Base-by-base conservation (phyloP, 805 yeast genomes). In the Wickerhamiella lipophila region DNA sequence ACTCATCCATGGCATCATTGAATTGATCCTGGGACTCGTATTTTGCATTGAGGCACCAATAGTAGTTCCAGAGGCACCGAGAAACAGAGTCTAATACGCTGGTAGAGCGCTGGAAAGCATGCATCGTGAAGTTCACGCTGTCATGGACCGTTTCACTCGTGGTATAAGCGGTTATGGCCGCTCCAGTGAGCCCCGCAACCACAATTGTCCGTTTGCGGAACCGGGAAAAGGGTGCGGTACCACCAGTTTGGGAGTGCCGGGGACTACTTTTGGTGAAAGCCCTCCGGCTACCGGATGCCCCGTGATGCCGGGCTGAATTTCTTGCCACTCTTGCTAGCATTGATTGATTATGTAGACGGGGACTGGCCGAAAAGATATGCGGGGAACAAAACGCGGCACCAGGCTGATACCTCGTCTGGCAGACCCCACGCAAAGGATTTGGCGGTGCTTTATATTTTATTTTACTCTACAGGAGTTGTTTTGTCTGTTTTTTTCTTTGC, bases 31-130 rank as follows among this genome's bases (percentile, higher is more conserved):
- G 64, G 9, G 66, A 57, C 1, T 60, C 68, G 50, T 70, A 79
- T 5, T 66, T 63, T 15, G 57, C 61, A 16, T 68, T 70, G 22
- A 88, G 68, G 0, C 78, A 71, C 47, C 69, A 70, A 46, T 79
- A 71, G 64, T 92, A 92, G 29, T 79, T 68, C 52, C 71, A 69
- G 56, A 89, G 80, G 62, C 97, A 89, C 52, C 79, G 69, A 5
- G 73, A 11, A 1, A 55, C 46, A 5, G 59, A 55, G 11, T 50
- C 36, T 11, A 53, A 53, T 1, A 64, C 67, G 5, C 65, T 59
- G 7, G 58, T 47, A 23, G 59, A 48, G 27, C 68, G 58, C 44
- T 57, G 58, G 7, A 50, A 26, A 0, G 62, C 66, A 32, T 55
- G 56, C 49, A 55, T 25, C 42, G 56, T 34, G 50, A 56, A 54